phyloP scores from a whole-genome alignment of 345 rosid species.

The Gossypium arboreum region DNA sequence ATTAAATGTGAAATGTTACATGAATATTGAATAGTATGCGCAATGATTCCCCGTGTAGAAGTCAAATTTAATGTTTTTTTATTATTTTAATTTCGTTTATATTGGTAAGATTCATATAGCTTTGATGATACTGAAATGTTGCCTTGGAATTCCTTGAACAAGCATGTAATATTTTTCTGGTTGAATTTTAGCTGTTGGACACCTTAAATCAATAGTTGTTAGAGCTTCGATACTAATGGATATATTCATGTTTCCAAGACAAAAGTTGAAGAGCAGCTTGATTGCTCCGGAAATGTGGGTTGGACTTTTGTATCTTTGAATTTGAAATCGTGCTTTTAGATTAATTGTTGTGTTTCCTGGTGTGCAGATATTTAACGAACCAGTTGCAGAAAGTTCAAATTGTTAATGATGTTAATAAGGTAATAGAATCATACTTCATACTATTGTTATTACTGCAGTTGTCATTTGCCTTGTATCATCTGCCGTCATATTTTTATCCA shows the following conservation, averaged over 20 bases:
- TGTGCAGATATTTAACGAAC: slow-evolving; percentile 70
- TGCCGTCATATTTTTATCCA: slow-evolving; percentile 15
- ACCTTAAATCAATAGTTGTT: background rate
- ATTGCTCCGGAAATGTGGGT: background rate
- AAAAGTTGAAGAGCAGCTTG: background rate
- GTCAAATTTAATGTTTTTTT: background rate
- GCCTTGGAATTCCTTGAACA: background rate
- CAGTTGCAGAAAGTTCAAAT: slow-evolving; percentile 73
- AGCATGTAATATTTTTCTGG: background rate
- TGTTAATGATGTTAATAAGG: slow-evolving; percentile 83
- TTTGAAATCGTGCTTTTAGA: slow-evolving; percentile 3
- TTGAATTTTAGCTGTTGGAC: background rate
- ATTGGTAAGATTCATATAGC: background rate
- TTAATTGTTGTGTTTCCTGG: background rate
- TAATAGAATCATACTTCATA: slow-evolving; percentile 19
- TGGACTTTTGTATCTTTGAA: background rate
- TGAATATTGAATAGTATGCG: background rate
- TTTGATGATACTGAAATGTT: background rate
- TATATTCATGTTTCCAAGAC: background rate
- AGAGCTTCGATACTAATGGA: background rate
- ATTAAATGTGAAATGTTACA: background rate
- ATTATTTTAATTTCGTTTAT: background rate
- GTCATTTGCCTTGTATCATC: background rate
- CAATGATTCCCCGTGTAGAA: background rate
- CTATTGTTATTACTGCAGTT: slow-evolving; percentile 3